Evolutionary conservation across 2,329 filamentous ascomycete genomes (phyloP).

Genomic region (Aspergillus neotritici): DNA sequence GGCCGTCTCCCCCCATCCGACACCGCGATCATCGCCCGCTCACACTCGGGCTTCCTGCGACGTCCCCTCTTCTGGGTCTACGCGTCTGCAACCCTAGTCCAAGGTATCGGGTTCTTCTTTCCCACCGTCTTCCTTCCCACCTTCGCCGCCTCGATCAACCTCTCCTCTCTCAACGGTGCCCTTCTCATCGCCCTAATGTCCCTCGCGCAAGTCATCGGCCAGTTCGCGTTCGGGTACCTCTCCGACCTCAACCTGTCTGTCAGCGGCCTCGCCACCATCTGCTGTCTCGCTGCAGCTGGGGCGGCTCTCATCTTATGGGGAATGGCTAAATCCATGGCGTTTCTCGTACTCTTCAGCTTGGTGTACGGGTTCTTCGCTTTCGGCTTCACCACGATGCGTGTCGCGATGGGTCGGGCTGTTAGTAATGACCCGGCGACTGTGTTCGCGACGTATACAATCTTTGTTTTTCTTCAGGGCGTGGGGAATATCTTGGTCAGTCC

Average conservation of each 20-base stretch:
- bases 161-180: neutral
- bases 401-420: neutral
- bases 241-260: conserved; percentile 1
- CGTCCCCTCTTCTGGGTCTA: conserved; percentile 6
- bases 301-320: conserved; percentile 2
- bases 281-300: neutral
- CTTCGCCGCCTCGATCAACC: neutral
- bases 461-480: conserved; percentile 1
- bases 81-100: conserved; percentile 1
- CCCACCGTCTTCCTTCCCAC: conserved; percentile 2
- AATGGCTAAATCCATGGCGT: neutral
- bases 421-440: neutral
- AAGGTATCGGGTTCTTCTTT: conserved; percentile 6
- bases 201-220: conserved; percentile 1
- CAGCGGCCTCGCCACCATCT: neutral
- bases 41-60: neutral
- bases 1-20: conserved; percentile 2
- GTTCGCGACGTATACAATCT: neutral
- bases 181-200: conserved; percentile 1
- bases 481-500: conserved; percentile 4
- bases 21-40: neutral
- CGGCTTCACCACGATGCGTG: neutral
- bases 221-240: conserved; percentile 2
- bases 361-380: conserved; percentile 4
- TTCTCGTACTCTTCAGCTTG: conserved; percentile 1